A percentile compares a stretch with the other conserved stretches of the same genome.
Evolutionary conservation across 257 asterid species (phyloP).

Genomic region (Salvia rosmarinus): DNA sequence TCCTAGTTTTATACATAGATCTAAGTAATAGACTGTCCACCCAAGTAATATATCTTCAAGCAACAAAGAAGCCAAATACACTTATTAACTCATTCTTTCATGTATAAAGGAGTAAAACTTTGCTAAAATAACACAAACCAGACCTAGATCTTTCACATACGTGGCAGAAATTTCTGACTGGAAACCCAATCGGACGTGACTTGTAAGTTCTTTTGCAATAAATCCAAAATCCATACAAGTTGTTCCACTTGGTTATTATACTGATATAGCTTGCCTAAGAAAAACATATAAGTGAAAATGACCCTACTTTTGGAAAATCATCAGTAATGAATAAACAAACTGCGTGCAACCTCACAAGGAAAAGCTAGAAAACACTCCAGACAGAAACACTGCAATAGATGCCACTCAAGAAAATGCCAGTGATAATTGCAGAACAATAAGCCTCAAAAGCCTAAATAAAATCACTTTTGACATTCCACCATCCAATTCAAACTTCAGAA

Average conservation of each 20-base stretch:
- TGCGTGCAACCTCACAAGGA: neutral
- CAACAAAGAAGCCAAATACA: slow-evolving; percentile 8
- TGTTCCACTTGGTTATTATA: neutral
- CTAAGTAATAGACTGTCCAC: slow-evolving; percentile 3
- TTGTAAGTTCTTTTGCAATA: neutral
- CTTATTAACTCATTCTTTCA: neutral
- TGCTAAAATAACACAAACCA: slow-evolving; percentile 7
- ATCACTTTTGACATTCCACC: neutral
- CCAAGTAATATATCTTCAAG: slow-evolving; percentile 1
- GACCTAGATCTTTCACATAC: neutral
- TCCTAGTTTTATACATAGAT: neutral
- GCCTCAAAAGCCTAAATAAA: neutral
- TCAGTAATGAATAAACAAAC: neutral
- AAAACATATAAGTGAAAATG: neutral
- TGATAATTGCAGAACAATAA: neutral
- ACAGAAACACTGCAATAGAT: too few relatives aligned
- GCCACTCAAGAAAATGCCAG: neutral
- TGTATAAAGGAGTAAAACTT: neutral
- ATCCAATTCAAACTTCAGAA: neutral
- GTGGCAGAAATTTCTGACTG: neutral
- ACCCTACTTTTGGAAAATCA: neutral
- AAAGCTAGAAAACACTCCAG: neutral
- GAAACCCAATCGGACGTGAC: too few relatives aligned
- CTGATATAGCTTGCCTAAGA: neutral
- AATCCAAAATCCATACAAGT: slow-evolving; percentile 3